A percentile compares a stretch with the other conserved stretches of the same genome.
Conservation (phyloP, 108 stramenopile species). For the Skeletonema potamos region DNA sequence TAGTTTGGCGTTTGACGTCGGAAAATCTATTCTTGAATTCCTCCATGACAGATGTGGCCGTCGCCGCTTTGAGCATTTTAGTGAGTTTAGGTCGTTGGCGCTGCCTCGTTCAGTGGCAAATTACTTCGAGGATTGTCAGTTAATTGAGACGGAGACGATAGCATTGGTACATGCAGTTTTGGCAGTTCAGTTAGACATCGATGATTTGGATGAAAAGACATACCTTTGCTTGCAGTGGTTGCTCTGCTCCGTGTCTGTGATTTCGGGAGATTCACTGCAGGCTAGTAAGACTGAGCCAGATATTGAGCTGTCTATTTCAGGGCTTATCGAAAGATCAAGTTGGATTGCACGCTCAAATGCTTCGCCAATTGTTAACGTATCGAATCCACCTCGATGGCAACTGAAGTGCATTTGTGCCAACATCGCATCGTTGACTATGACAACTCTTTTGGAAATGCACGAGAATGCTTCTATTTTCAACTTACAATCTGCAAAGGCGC, state of each 20-base stretch:
- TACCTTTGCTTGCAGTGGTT: constrained; percentile 51
- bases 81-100: constrained; percentile 33
- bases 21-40: constrained; percentile 16
- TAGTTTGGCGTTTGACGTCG: constrained; percentile 23
- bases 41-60: constrained; percentile 36
- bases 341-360: constrained; percentile 37
- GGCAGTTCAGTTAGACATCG: constrained; percentile 15
- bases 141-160: constrained; percentile 26
- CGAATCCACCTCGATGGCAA: constrained; percentile 66
- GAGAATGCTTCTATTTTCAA: constrained; percentile 49
- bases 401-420: constrained; percentile 53
- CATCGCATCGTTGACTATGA: constrained; percentile 41
- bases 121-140: constrained; percentile 29
- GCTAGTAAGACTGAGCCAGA: constrained; percentile 9
- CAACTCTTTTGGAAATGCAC: constrained; percentile 26
- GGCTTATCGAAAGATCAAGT: constrained; percentile 35
- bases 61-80: constrained; percentile 35
- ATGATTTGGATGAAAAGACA: constrained; percentile 39
- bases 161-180: constrained; percentile 19
- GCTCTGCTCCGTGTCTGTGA: constrained; percentile 52
- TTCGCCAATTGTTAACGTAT: constrained; percentile 26
- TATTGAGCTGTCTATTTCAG: constrained; percentile 24
- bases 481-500: constrained; percentile 38
- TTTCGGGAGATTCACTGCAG: constrained; percentile 32
- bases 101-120: constrained; percentile 28